A percentile compares a stretch with the other conserved stretches of the same genome.
Evolutionary conservation across 257 asterid genomes (phyloP).

Genomic region (Phtheirospermum japonicum): DNA sequence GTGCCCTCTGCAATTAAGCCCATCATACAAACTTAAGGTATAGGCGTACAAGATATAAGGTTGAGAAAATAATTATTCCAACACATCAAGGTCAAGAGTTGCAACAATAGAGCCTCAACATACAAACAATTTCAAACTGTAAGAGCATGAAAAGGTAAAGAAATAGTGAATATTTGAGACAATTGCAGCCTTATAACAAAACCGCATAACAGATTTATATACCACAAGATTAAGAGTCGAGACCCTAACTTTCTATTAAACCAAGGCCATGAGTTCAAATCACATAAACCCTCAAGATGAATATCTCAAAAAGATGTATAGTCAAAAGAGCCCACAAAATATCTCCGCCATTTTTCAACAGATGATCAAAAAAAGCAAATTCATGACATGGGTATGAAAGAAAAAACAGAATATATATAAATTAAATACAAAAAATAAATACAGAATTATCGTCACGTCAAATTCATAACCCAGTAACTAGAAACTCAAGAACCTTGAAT

Average conservation of each 20-base stretch:
- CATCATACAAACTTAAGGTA: not conserved
- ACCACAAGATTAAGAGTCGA: no score
- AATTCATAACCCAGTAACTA: not conserved
- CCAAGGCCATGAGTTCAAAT: no score
- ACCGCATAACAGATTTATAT: no score
- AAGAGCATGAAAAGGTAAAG: no score
- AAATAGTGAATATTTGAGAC: no score
- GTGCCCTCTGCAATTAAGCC: no score
- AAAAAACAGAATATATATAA: not conserved
- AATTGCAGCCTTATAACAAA: no score
- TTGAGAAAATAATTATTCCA: not conserved
- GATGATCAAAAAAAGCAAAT: conserved; percentile 18
- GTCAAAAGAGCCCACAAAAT: not conserved
- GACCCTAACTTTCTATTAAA: no score
- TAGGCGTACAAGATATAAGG: not conserved
- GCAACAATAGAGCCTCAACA: not conserved
- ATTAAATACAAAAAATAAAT: not conserved
- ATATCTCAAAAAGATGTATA: no score
- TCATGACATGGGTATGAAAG: not conserved
- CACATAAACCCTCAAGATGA: no score
- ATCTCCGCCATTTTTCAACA: conserved; percentile 1
- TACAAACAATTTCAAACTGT: no score
- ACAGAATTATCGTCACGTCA: not conserved
- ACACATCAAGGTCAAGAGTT: conserved; percentile 5
- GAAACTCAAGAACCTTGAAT: conserved; percentile 21